Percentiles rank a stretch among this genome's conserved stretches.
These are phyloP conservation scores for Fusarium sublunatum DNA, from an alignment of 2,329 filamentous ascomycete species.

Conservation along the genomic window DNA sequence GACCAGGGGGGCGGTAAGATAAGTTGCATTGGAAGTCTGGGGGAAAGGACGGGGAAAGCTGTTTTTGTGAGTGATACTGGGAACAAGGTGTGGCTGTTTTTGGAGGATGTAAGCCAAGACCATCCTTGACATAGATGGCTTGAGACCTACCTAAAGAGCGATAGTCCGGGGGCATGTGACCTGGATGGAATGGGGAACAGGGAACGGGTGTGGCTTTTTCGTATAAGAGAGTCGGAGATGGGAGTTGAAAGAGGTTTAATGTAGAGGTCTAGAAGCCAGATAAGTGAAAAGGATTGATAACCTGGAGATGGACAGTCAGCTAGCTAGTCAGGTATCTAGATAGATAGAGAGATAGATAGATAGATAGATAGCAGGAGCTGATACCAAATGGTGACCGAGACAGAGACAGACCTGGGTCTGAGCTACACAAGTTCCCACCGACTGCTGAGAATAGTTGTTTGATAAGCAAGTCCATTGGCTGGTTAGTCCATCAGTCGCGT, in stretches of 20 bases:
- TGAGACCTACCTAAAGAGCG: constrained; percentile 11
- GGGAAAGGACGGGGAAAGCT: no score
- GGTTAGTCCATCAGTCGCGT: background rate
- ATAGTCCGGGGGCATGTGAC: background rate
- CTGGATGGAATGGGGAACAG: background rate
- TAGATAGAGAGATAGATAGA: background rate
- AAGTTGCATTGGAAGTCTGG: no score
- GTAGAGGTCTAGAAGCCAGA: constrained; percentile 8
- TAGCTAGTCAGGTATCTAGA: background rate
- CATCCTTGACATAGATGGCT: background rate
- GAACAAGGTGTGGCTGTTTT: background rate
- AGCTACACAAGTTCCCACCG: no score
- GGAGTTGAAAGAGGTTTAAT: constrained; percentile 15
- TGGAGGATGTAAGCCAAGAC: background rate
- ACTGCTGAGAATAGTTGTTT: constrained; percentile 1
- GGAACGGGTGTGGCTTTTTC: background rate
- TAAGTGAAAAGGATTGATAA: background rate
- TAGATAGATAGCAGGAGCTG: no score
- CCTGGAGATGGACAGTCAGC: no score
- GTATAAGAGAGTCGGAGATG: constrained; percentile 11
- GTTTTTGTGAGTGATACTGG: no score
- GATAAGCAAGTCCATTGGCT: no score
- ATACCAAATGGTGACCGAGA: no score
- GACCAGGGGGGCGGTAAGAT: no score
- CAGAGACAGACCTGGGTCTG: no score